phyloP scores from a whole-genome alignment of 805 yeast species.

The Metschnikowia arizonensis region DNA sequence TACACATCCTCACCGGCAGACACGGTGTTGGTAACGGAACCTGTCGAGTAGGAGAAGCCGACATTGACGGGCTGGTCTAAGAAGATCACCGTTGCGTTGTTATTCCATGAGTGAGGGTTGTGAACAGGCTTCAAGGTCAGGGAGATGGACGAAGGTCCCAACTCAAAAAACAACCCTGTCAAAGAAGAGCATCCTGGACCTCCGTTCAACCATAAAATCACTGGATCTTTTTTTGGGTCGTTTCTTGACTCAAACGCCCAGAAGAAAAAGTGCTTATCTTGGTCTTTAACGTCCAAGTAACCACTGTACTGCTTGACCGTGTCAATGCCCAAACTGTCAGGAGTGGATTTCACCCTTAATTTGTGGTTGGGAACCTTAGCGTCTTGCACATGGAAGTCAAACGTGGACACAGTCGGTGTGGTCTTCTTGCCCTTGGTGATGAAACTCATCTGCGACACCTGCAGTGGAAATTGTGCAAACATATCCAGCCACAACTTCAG shows the following conservation, averaged over 20 bases:
- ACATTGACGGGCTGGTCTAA: conserved; percentile 93
- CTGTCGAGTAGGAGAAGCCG: conserved; percentile 80
- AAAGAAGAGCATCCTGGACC: conserved; percentile 95
- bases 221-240: conserved; percentile 75
- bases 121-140: conserved; percentile 61
- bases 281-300: conserved; percentile 73
- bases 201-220: conserved; percentile 89
- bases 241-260: conserved; percentile 84
- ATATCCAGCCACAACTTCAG: conserved; percentile 60
- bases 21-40: conserved; percentile 60
- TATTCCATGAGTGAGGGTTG: conserved; percentile 89
- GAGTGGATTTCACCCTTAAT: conserved; percentile 20
- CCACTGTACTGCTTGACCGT: conserved; percentile 80
- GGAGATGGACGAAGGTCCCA: conserved; percentile 81
- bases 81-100: conserved; percentile 83
- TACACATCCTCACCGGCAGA: conserved; percentile 87
- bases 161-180: conserved; percentile 85
- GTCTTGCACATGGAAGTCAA: conserved; percentile 38
- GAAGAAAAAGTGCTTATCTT: conserved; percentile 87
- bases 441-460: conserved; percentile 47
- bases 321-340: conserved; percentile 62
- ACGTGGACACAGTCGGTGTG: conserved; percentile 16
- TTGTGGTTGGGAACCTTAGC: conserved; percentile 36
- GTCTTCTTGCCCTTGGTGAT: conserved; percentile 47
- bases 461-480: conserved; percentile 56